phyloP scores from a whole-genome alignment of 2,329 filamentous ascomycete species.

The Aspergillus texensis region DNA sequence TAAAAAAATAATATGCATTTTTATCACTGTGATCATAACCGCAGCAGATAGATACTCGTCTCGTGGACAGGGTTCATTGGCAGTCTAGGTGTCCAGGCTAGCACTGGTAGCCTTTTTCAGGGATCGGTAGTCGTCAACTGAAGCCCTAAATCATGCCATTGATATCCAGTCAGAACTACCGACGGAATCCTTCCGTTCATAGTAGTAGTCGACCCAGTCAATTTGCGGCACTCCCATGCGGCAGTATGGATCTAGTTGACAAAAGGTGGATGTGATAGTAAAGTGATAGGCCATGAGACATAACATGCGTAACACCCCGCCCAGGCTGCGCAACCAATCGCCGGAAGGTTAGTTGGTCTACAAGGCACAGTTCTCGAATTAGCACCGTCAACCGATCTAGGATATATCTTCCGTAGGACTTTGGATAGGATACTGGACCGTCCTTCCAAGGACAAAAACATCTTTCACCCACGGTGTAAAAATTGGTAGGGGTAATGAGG shows the following conservation, averaged over 20 bases:
- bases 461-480: neutral
- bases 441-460: neutral
- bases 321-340: neutral
- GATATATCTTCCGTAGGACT: neutral
- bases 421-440: neutral
- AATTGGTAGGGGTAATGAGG: no score
- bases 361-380: neutral
- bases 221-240: neutral
- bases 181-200: conserved; percentile 11
- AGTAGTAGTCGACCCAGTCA: neutral
- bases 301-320: neutral
- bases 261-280: neutral
- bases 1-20: neutral
- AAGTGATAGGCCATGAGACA: neutral
- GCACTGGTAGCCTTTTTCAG: neutral
- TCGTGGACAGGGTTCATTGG: neutral
- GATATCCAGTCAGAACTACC: neutral
- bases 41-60: neutral
- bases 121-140: conserved; percentile 3
- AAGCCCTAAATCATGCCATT: conserved; percentile 8
- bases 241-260: neutral
- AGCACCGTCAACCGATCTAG: neutral
- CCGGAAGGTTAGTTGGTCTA: neutral
- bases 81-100: neutral
- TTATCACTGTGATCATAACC: neutral